Percentiles rank a stretch among this genome's conserved stretches.
Evolutionary conservation across 1,284 basidiomycete genomes (phyloP).

Genomic region (Apiotrichum veenhuisii): DNA sequence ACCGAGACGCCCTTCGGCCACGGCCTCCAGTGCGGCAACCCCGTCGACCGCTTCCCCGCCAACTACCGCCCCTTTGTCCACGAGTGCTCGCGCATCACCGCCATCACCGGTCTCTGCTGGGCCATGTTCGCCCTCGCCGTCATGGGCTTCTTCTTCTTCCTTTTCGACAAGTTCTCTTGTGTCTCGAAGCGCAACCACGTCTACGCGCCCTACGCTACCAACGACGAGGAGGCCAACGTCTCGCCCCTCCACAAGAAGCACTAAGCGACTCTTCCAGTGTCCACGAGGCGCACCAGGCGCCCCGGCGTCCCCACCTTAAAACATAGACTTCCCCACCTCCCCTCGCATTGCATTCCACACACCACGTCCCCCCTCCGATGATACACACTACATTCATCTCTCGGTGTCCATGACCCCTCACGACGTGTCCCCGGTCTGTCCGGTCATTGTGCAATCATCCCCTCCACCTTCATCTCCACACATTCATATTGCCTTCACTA

Average conservation of each 20-base stretch:
- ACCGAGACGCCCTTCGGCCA: slow-evolving; percentile 41
- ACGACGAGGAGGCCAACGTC: background rate
- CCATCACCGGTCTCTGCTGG: slow-evolving; percentile 40
- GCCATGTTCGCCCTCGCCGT: slow-evolving; percentile 38
- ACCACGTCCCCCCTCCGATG: background rate
- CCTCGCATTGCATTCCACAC: background rate
- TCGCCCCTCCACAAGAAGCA: slow-evolving; percentile 1
- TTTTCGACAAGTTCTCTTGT: slow-evolving; percentile 32
- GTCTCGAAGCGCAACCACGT: slow-evolving; percentile 21
- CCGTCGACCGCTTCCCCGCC: slow-evolving; percentile 24
- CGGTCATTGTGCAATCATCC: no score
- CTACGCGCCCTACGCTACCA: slow-evolving; percentile 29
- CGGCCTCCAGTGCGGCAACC: slow-evolving; percentile 38
- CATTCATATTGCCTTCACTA: no score
- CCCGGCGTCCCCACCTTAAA: no score
- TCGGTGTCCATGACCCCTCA: no score
- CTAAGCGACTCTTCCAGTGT: background rate
- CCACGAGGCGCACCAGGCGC: no score
- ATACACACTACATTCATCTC: no score
- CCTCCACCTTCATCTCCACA: no score
- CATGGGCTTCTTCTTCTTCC: slow-evolving; percentile 34
- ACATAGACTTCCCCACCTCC: background rate
- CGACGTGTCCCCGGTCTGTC: no score
- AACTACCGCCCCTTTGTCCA: slow-evolving; percentile 26
- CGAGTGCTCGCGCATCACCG: slow-evolving; percentile 33